Conservation (phyloP, 495 filamentous ascomycete species). For the Glonium stellatum region DNA sequence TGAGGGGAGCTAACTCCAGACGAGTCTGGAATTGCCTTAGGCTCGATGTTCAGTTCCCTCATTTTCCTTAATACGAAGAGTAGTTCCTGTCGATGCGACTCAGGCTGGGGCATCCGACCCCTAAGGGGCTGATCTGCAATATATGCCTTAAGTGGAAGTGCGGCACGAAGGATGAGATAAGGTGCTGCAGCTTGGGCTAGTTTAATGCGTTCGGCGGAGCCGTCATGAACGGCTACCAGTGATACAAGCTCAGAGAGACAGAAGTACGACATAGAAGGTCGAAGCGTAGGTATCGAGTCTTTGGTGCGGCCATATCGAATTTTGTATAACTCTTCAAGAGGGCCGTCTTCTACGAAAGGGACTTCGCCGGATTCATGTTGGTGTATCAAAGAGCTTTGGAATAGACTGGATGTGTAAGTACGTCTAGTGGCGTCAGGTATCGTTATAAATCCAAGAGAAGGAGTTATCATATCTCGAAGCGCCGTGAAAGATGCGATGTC, state of each 20-base stretch:
- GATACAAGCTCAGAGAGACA: conserved; percentile 68
- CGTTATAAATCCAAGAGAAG: conserved; percentile 56
- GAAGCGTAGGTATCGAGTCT: conserved; percentile 54
- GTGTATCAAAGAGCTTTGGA: conserved; percentile 77
- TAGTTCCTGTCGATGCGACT: conserved; percentile 70
- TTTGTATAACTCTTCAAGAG: conserved; percentile 55
- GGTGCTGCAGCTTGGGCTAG: conserved; percentile 74
- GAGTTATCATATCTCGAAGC: conserved; percentile 65
- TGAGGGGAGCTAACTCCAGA: conserved; percentile 48
- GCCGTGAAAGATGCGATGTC: conserved; percentile 69
- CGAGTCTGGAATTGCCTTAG: conserved; percentile 61
- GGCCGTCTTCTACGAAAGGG: conserved; percentile 36
- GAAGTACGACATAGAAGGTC: conserved; percentile 67
- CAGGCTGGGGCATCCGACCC: conserved; percentile 86
- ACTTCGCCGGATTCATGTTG: conserved; percentile 55
- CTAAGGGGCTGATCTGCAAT: conserved; percentile 88
- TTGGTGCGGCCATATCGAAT: conserved; percentile 64
- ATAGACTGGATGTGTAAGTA: conserved; percentile 70
- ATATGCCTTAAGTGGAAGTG: conserved; percentile 71
- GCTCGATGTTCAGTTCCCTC: conserved; percentile 60
- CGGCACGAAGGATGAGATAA: conserved; percentile 75
- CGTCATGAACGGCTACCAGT: conserved; percentile 31
- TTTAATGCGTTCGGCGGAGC: conserved; percentile 41
- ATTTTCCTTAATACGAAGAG: conserved; percentile 60
- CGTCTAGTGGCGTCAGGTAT: conserved; percentile 61